Evolutionary conservation across 1,284 basidiomycete species (phyloP), one percentile per base, ranked within the genome.

Genomic region (Cystobasidium pallidum): DNA sequence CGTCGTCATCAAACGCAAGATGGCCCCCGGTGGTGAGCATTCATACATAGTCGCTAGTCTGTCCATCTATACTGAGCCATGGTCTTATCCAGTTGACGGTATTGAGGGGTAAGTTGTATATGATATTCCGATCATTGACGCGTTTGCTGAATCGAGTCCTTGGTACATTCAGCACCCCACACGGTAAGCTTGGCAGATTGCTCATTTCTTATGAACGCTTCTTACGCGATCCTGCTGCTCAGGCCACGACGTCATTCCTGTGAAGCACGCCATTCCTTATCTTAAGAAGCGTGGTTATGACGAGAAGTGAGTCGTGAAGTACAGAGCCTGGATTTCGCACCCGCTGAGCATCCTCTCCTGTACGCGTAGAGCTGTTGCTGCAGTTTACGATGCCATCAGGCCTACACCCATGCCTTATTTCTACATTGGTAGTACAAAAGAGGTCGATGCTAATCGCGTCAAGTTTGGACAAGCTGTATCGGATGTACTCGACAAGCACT

Each of bases 401-500:
- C 85, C 89, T 13, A 76, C 81, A 28, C 76, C 84, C 10, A 80
- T 83, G 47, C 84, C 86, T 2, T 89, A 89, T 80, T 81, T 86
- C 13, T 87, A 88, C 79, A 78, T 85, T 28, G 91, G 91, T 0
- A 87, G 86, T 8, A 86, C 87, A 10, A 88, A 88, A 78, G 90
- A 91, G 77, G 81, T 85, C 67, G 89, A 86, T 39, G 91, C 91
- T 1, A 91, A 89, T 80, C 89, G 91, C 78, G 88, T 89, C 45
- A 83, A 89, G 17, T 92, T 92, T 76, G 91, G 91, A 41, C 89
- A 92, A 77, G 89, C 91, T 10, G 90, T 91, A 68, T 89, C 88
- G 79, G 74, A 83, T 73, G 89, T 91, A 1, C 84, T 92, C 28
- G 90, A 92, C 78, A 85, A 84, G 55, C 90, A 88, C 81, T 88